Conservation (phyloP, 78 protist genomes). For the Bigelowiella natans region DNA sequence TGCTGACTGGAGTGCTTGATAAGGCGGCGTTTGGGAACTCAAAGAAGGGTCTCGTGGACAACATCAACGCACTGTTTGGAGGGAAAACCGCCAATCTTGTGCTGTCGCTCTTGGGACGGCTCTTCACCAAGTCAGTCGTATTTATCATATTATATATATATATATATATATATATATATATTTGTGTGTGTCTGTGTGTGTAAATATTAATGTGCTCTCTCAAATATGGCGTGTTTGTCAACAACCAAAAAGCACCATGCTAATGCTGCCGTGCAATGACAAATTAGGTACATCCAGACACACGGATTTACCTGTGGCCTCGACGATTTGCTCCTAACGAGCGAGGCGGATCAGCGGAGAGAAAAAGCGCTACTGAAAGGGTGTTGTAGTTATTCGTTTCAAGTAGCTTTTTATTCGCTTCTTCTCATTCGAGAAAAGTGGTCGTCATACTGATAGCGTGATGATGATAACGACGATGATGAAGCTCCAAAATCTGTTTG, state of each 20-base stretch:
- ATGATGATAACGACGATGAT: too few species aligned
- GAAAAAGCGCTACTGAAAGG: too few species aligned
- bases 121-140: slow-evolving; percentile 81
- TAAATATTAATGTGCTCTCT: too few species aligned
- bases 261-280: too few species aligned
- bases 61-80: slow-evolving; percentile 83
- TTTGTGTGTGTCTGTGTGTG: not conserved
- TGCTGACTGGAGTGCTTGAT: slow-evolving; percentile 85
- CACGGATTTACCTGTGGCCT: slow-evolving; percentile 90
- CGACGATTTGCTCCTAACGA: slow-evolving; percentile 64
- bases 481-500: too few species aligned
- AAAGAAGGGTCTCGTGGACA: slow-evolving; percentile 44
- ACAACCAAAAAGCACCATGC: too few species aligned
- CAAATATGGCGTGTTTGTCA: too few species aligned
- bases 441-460: too few species aligned
- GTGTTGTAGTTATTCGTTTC: too few species aligned
- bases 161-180: slow-evolving; percentile 31
- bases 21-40: slow-evolving; percentile 83
- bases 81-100: slow-evolving; percentile 68
- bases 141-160: too few species aligned
- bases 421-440: too few species aligned
- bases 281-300: slow-evolving; percentile 40
- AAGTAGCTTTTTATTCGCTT: too few species aligned
- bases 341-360: slow-evolving; percentile 24
- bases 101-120: slow-evolving; percentile 74